Evolutionary conservation across 352 stramenopile species (phyloP), one percentile per base, ranked within the genome.

Genomic region (Phytophthora citricola): DNA sequence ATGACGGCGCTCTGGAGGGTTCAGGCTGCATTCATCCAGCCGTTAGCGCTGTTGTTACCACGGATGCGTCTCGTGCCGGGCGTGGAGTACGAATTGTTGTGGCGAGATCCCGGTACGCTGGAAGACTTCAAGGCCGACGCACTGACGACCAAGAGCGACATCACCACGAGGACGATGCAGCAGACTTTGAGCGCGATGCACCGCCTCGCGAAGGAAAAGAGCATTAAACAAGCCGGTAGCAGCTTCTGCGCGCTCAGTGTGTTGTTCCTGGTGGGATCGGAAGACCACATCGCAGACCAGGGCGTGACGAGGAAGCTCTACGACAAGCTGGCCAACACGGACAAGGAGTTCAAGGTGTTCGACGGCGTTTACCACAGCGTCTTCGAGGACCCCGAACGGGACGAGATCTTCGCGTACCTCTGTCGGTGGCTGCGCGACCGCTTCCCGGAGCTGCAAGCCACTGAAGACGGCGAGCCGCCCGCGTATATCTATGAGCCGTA

Each of bases 311-410:
- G 64, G 6, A 49, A 60, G 11, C 87, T 89, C 54, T 82, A 61
- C 48, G 8, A 81, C 36, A 68, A 61, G 27, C 46, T 85, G 20
- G 61, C 43, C 15, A 81, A 66, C 55, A 67, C 46, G 44, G 75
- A 86, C 73, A 89, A 83, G 52, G 44, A 81, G 52, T 75, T 85
- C 52, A 81, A 79, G 41, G 64, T 80, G 29, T 85, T 83, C 49
- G 66, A 79, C 10, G 77, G 75, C 3, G 56, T 83, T 20, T 86
- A 68, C 54, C 78, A 89, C 57, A 78, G 64, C 45, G 54, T 89
- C 40, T 87, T 82, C 55, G 69, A 87, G 39, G 79, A 89, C 44
- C 74, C 74, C 0, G 78, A 85, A 51, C 62, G 63, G 24, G 68
- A 76, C 9, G 62, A 69, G 12, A 48, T 76, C 31, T 51, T 76